These are phyloP conservation scores for Populus trichocarpa DNA, from an alignment of 441 rosid genomes.

Conservation along the genomic window DNA sequence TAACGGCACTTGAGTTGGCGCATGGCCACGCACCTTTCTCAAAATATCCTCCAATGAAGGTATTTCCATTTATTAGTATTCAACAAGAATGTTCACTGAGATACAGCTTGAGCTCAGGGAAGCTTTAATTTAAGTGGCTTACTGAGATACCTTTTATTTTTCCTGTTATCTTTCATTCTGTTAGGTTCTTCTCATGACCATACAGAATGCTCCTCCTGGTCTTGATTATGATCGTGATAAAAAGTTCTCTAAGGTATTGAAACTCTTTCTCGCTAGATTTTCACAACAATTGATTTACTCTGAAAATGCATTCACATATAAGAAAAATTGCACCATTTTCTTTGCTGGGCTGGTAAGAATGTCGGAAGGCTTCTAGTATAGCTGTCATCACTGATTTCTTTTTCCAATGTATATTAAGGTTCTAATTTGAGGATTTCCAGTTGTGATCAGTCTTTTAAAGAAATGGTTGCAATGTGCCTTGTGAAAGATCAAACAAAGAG, in stretches of 20 bases:
- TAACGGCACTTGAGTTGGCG: slow-evolving; percentile 96
- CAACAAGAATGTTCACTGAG: slow-evolving; percentile 5
- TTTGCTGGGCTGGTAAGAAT: slow-evolving; percentile 1
- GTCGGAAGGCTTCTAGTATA: background rate
- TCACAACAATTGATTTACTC: background rate
- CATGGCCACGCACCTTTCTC: slow-evolving; percentile 71
- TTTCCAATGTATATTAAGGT: slow-evolving; percentile 31
- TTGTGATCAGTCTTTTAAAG: slow-evolving; percentile 99
- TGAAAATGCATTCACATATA: background rate
- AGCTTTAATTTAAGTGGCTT: slow-evolving; percentile 1
- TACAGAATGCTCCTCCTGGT: slow-evolving; percentile 98
- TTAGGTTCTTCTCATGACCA: slow-evolving; percentile 97
- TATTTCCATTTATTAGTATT: slow-evolving; percentile 28
- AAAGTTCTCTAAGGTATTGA: slow-evolving; percentile 94
- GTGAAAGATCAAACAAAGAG: slow-evolving; percentile 99
- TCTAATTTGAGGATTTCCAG: slow-evolving; percentile 90
- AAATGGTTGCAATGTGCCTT: slow-evolving; percentile 99
- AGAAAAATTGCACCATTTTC: slow-evolving; percentile 9
- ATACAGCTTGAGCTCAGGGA: slow-evolving; percentile 2
- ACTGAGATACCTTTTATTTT: slow-evolving; percentile 1
- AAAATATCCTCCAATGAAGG: slow-evolving; percentile 90
- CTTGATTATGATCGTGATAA: slow-evolving; percentile 98
- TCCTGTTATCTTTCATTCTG: slow-evolving; percentile 5
- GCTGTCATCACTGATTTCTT: slow-evolving; percentile 10
- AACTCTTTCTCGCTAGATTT: slow-evolving; percentile 58